Conservation (phyloP, 805 yeast genomes). For the Wickerhamiella qilinensis region DNA sequence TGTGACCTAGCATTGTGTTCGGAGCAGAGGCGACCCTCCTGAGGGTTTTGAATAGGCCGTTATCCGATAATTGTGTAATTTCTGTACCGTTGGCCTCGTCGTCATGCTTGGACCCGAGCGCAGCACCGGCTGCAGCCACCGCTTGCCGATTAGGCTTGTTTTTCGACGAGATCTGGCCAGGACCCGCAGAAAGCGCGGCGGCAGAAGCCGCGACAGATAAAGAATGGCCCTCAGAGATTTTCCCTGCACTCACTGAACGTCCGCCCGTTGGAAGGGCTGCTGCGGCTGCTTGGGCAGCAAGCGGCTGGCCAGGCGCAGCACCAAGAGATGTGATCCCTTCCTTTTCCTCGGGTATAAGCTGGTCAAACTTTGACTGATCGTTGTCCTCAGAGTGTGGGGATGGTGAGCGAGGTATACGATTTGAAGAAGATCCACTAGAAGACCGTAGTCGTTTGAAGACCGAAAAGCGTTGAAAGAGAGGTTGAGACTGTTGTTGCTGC, state of each 20-base stretch:
- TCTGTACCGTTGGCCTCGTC: neutral
- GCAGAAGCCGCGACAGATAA: neutral
- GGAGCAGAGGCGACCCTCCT: conserved; percentile 82
- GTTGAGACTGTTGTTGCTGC: neutral
- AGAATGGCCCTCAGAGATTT: too few relatives aligned
- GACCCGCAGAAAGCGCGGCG: neutral
- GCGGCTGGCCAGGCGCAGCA: neutral
- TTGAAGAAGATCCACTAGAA: neutral
- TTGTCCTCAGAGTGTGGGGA: neutral
- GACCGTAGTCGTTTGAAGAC: conserved; percentile 4
- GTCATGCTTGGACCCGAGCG: neutral
- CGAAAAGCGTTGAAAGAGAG: neutral
- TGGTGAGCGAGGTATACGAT: neutral
- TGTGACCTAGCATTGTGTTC: conserved; percentile 26
- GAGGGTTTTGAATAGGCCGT: conserved; percentile 12
- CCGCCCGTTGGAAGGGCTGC: conserved; percentile 1
- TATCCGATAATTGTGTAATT: conserved; percentile 3
- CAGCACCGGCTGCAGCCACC: neutral
- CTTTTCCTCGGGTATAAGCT: neutral
- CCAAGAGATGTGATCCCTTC: neutral
- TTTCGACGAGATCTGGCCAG: neutral
- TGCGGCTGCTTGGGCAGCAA: conserved; percentile 1
- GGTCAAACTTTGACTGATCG: neutral
- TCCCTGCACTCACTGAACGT: too few relatives aligned
- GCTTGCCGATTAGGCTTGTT: neutral